Base-by-base conservation (phyloP, 345 rosid genomes). In the Syzygium grande region DNA sequence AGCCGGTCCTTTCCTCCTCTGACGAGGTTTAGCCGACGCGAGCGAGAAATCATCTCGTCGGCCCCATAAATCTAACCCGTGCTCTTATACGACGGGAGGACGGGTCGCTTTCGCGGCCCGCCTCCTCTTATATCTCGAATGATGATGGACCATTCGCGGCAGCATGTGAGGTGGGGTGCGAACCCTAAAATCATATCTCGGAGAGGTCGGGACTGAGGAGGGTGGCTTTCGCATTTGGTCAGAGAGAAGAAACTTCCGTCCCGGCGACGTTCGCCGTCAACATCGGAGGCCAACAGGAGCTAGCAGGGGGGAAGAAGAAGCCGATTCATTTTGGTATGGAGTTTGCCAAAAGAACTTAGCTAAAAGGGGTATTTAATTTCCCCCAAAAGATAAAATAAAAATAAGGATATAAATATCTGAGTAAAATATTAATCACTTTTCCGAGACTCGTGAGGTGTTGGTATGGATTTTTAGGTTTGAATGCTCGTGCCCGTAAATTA, bases 401-500 rank as follows among this genome's bases (percentile, higher is more conserved):
- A 43, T 43, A 27, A 6, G 25, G 0, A 3, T n/a, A 25, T 58
- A 25, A 25, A 58, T 25, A 1, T 58, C 29, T 10, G 27, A 25
- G 65, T 58, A 58, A 58, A 25, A 58, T 58, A 5, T 58, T 58
- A 58, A 25, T n/a, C 0, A n/a, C 7, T 25, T 25, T 11, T 43
- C 46, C 46, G 46, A 43, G 46, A 43, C 0, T 25, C 25, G 3
- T 58, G 11, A 25, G 63, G 25, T 58, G 6, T 58, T 58, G 46
- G 46, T 58, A 14, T 0, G 0, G 0, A 11, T 58, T 25, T 58
- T 58, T 0, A 25, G 0, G 6, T 11, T 5, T 58, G 11, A 10
- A 4, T 4, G 14, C 27, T 25, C 1, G 0, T 11, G 65, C 1
- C 1, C 3, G 0, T 58, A 58, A 58, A 58, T 25, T 25, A 25